Percentiles rank a stretch among this genome's conserved stretches.
Evolutionary conservation across 2,329 filamentous ascomycete species (phyloP).

Genomic region (Alternaria sp.): DNA sequence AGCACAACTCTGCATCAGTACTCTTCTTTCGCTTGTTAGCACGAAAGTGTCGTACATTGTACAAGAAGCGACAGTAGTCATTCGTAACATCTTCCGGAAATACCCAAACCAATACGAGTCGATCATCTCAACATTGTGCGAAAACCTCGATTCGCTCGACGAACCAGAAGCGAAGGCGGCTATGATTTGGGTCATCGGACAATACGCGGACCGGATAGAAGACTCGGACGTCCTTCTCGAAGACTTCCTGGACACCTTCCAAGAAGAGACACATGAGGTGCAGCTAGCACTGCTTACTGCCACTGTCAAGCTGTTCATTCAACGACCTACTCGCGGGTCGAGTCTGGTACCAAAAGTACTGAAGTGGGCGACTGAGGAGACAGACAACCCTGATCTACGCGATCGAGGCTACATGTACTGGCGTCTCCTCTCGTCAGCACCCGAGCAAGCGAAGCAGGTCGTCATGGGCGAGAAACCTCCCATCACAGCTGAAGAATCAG

Average conservation of each 20-base stretch:
- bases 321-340: constrained; percentile 92
- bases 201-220: constrained; percentile 96
- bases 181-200: constrained; percentile 99
- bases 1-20: constrained; percentile 88
- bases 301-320: constrained; percentile 97
- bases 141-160: constrained; percentile 94
- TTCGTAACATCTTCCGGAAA: constrained; percentile 98
- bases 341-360: constrained; percentile 92
- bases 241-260: constrained; percentile 92
- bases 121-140: constrained; percentile 94
- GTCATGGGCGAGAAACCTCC: constrained; percentile 98
- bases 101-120: constrained; percentile 99
- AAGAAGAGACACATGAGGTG: constrained; percentile 94
- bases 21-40: constrained; percentile 88
- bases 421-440: constrained; percentile 92
- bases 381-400: constrained; percentile 96
- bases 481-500: constrained; percentile 88
- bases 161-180: constrained; percentile 98
- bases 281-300: constrained; percentile 93
- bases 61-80: constrained; percentile 97
- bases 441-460: constrained; percentile 81
- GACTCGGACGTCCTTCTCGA: constrained; percentile 94
- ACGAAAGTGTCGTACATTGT: constrained; percentile 99
- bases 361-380: constrained; percentile 99
- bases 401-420: constrained; percentile 99